Evolutionary conservation across 805 yeast genomes (phyloP), one percentile per base, ranked within the genome.

Genomic region (Candida nonsorbophila): DNA sequence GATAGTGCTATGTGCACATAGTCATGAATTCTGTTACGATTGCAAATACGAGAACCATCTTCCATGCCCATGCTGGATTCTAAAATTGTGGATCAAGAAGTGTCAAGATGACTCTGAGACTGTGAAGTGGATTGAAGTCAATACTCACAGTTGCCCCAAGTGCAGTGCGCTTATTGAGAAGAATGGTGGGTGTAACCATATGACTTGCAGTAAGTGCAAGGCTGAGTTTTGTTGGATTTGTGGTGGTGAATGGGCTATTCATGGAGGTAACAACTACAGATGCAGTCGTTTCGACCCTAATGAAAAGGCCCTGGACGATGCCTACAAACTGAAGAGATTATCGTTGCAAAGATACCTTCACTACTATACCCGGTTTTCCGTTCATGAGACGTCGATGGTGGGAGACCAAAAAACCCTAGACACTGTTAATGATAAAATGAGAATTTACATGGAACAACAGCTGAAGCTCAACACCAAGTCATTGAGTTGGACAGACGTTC

Each of bases 101-200:
- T 83, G 95, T 39, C 69, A 69, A 36, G 92, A 86, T 49, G 97
- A 92, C 49, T 77, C 92, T 0, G 95, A 84, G 44, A 86, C 95
- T 10, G 70, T 79, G 3, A 75, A 80, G 45, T 92, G 97, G 97
- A 78, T 92, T 14, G 67, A 76, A 3, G 77, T 82, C 3, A 79
- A 90, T 51, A 86, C 98, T 1, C 80, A 85, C 42, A 72, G 74
- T 25, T 92, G 98, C 53, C 94, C 96, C 0, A 74, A 74, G 46
- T 92, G 98, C 60, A 60, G 62, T 7, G 62, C 86, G 1, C 63
- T 77, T 16, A 92, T 90, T 38, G 97, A 92, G 50, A 87, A 90
- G 46, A 83, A 83, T 49, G 97, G 97, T 14, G 98, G 98, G 0
- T 92, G 98, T 58, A 90, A 90, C 55, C 98, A 92, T 57, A 90